phyloP scores from a whole-genome alignment of 1,139 yeast genomes.

The Diutina scorzettiae region DNA sequence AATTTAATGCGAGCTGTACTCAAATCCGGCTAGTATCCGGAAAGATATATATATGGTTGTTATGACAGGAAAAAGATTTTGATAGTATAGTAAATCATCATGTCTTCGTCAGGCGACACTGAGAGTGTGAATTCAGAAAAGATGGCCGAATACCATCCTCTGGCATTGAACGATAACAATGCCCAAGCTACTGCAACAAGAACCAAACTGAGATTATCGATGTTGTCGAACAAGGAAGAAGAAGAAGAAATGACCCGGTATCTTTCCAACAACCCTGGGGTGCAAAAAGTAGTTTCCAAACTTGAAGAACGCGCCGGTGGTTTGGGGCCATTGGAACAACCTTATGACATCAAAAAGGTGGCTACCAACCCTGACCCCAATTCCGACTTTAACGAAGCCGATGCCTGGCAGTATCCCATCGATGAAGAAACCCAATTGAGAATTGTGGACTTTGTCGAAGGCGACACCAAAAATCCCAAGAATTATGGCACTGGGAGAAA shows the following conservation, averaged over 20 bases:
- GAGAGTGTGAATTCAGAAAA: conserved; percentile 5
- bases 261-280: conserved; percentile 5
- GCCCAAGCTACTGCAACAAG: neutral
- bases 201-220: conserved; percentile 3
- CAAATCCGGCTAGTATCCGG: neutral
- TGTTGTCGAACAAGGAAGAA: conserved; percentile 3
- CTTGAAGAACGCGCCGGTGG: conserved; percentile 20
- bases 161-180: neutral
- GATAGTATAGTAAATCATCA: neutral
- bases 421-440: conserved; percentile 45
- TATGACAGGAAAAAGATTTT: neutral
- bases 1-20: too few species aligned
- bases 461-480: conserved; percentile 49
- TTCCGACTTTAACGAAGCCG: conserved; percentile 32
- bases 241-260: conserved; percentile 1
- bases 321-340: conserved; percentile 43
- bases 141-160: conserved; percentile 3
- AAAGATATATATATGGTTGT: neutral
- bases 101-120: conserved; percentile 1
- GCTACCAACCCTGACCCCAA: conserved; percentile 26
- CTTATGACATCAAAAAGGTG: conserved; percentile 31
- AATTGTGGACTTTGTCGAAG: conserved; percentile 43
- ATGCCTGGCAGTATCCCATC: conserved; percentile 47
- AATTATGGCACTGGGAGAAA: conserved; percentile 33
- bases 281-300: conserved; percentile 2